phyloP scores from a whole-genome alignment of 1,284 basidiomycete genomes.

The Filobasidium uniguttulatum region DNA sequence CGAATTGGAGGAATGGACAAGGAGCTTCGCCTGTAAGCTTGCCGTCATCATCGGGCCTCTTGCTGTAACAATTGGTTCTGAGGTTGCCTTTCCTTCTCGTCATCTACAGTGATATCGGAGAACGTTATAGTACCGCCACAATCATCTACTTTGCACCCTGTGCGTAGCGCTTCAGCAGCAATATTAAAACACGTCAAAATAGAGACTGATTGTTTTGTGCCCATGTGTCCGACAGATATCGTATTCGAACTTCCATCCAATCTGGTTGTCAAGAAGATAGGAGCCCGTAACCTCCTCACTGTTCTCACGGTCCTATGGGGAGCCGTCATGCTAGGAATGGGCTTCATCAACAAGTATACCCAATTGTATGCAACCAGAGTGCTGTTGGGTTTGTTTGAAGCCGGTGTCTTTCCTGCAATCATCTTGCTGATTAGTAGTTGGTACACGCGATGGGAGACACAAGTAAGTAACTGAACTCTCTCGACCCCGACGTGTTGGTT shows the following conservation, averaged over 20 bases:
- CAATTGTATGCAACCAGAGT: conserved; percentile 34
- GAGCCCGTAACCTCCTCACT: conserved; percentile 29
- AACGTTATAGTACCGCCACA: conserved; percentile 31
- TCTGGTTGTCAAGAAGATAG: conserved; percentile 31
- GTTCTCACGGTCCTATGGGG: conserved; percentile 33
- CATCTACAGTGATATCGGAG: conserved; percentile 20
- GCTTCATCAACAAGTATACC: conserved; percentile 27
- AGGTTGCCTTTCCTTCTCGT: no score
- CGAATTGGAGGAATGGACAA: conserved; percentile 11
- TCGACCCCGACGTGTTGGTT: no score
- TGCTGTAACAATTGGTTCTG: no score
- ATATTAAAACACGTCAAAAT: no score
- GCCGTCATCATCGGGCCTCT: no score
- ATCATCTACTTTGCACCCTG: conserved; percentile 34
- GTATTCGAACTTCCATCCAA: conserved; percentile 32
- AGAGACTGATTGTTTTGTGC: not conserved
- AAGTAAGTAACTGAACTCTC: conserved; percentile 17
- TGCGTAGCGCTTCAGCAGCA: not conserved
- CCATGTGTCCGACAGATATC: conserved; percentile 19
- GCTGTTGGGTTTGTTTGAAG: conserved; percentile 36
- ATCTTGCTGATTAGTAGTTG: conserved; percentile 39
- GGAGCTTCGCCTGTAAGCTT: conserved; percentile 6
- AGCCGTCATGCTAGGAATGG: conserved; percentile 35
- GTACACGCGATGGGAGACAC: conserved; percentile 40
- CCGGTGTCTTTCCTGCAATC: conserved; percentile 29